Evolutionary conservation across 257 asterid genomes (phyloP).

Genomic region (Lycium ferocissimum): DNA sequence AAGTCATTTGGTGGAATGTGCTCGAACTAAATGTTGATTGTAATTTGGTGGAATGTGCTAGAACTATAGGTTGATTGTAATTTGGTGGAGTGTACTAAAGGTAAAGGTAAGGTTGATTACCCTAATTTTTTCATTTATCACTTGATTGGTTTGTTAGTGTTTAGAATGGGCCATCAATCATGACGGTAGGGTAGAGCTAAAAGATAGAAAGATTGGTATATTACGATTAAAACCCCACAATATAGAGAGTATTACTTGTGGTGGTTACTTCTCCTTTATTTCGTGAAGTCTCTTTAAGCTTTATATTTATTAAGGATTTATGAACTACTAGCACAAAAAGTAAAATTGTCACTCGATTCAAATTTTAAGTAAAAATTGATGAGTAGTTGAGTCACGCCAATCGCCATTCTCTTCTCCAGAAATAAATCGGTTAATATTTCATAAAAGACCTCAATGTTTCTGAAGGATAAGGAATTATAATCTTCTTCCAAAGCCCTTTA

Average conservation of each 20-base stretch:
- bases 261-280: not conserved
- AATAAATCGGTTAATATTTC: not conserved
- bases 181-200: not conserved
- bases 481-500: too few relatives aligned
- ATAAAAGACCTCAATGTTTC: too few relatives aligned
- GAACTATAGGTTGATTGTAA: not conserved
- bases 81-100: not conserved
- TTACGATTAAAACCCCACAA: not conserved
- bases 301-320: not conserved
- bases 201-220: not conserved
- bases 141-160: constrained; percentile 3
- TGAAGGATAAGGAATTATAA: too few relatives aligned
- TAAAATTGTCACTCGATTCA: not conserved
- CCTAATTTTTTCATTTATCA: not conserved
- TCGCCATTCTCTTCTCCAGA: not conserved
- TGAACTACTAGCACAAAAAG: not conserved
- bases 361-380: not conserved
- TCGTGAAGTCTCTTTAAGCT: not conserved
- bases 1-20: not conserved
- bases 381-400: not conserved
- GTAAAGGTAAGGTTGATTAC: constrained; percentile 3
- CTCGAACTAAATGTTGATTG: too few relatives aligned
- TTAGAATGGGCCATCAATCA: not conserved
- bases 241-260: not conserved
- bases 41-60: not conserved